A percentile compares a stretch with the other conserved stretches of the same genome.
phyloP scores from a whole-genome alignment of 2,329 filamentous ascomycete genomes.

The Aspergillus fumigatiaffinis region DNA sequence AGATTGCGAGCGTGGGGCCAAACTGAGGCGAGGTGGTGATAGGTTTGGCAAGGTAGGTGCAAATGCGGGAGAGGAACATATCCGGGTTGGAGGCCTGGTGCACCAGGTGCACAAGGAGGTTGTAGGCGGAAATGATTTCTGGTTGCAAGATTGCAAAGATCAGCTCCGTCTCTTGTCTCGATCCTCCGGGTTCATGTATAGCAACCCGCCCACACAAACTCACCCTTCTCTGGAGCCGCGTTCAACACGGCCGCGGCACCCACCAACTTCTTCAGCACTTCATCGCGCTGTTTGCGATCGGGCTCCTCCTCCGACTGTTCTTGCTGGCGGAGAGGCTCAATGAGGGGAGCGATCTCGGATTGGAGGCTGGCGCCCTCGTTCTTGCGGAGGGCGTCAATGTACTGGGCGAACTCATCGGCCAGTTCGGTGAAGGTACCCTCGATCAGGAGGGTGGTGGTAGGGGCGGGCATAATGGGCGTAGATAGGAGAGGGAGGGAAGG shows the following conservation, averaged over 20 bases:
- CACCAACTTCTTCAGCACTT: slow-evolving; percentile 85
- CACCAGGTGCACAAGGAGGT: slow-evolving; percentile 91
- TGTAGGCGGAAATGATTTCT: slow-evolving; percentile 95
- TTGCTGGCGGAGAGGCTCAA: slow-evolving; percentile 54
- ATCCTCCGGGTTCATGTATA: background rate
- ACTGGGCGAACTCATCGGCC: slow-evolving; percentile 89
- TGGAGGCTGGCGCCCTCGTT: slow-evolving; percentile 55
- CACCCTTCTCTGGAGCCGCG: slow-evolving; percentile 80
- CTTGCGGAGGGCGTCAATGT: slow-evolving; percentile 79
- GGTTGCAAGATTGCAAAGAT: slow-evolving; percentile 17
- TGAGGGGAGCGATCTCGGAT: slow-evolving; percentile 65
- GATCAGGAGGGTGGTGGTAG: slow-evolving; percentile 64
- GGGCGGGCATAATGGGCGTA: slow-evolving; percentile 51
- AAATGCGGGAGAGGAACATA: slow-evolving; percentile 82
- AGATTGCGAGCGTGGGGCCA: slow-evolving; percentile 79
- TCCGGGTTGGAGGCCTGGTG: slow-evolving; percentile 79
- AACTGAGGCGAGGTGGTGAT: slow-evolving; percentile 81
- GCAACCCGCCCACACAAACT: slow-evolving; percentile 28
- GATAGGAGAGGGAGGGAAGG: background rate
- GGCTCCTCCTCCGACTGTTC: slow-evolving; percentile 51
- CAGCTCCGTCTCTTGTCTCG: slow-evolving; percentile 9
- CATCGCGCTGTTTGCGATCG: slow-evolving; percentile 64
- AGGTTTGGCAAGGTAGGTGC: slow-evolving; percentile 82
- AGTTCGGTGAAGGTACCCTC: slow-evolving; percentile 94
- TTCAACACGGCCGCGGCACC: slow-evolving; percentile 73